phyloP scores from a whole-genome alignment of 768 basidiomycete genomes.

The Phylloporus sp. region DNA sequence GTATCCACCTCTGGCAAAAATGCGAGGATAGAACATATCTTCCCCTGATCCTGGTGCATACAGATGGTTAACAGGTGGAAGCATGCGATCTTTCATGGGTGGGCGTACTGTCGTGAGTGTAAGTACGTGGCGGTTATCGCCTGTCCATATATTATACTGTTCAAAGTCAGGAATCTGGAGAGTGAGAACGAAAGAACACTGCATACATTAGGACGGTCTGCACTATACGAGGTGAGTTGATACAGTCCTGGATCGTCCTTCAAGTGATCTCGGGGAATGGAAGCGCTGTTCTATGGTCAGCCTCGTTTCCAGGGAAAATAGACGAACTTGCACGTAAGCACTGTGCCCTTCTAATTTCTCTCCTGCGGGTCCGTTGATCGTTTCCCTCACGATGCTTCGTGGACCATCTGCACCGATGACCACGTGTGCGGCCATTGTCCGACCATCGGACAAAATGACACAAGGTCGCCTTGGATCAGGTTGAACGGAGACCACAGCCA shows the following conservation, averaged over 20 bases:
- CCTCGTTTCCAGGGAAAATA: constrained; percentile 4
- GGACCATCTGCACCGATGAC: constrained; percentile 63
- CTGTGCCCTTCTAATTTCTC: constrained; percentile 30
- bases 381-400: constrained; percentile 37
- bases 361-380: constrained; percentile 32
- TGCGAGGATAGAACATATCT: constrained; percentile 34
- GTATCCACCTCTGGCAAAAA: constrained; percentile 37
- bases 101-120: constrained; percentile 21
- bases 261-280: constrained; percentile 39
- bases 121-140: constrained; percentile 23
- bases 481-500: constrained; percentile 33
- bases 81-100: not conserved
- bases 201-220: constrained; percentile 23
- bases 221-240: constrained; percentile 23
- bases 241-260: constrained; percentile 41
- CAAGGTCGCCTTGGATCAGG: constrained; percentile 27
- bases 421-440: constrained; percentile 45
- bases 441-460: constrained; percentile 40
- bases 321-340: constrained; percentile 42
- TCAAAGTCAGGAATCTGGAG: not conserved
- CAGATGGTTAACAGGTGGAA: not conserved
- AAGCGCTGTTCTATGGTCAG: constrained; percentile 29
- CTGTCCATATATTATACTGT: constrained; percentile 26
- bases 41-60: constrained; percentile 31
- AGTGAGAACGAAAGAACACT: not conserved